Base-by-base conservation (phyloP, 768 basidiomycete genomes). In the Sutorius australiensis region DNA sequence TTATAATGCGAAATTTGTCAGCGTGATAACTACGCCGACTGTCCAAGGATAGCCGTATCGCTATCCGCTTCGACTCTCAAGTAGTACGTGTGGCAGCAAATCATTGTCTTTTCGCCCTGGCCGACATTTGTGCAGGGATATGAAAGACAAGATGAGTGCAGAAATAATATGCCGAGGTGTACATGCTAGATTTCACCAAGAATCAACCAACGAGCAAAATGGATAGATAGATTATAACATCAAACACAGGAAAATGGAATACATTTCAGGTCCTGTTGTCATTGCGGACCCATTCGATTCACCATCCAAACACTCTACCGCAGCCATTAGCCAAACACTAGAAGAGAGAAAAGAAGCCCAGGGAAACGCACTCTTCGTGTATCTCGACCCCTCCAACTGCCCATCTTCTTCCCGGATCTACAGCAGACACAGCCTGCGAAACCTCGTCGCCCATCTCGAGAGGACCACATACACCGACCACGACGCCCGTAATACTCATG, bases 381-480 rank as follows among this genome's bases (percentile, higher is more conserved):
- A 76, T 60, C 57, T 75, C 72, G 53, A 76, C 63, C 36, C 75
- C 75, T 44, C 75, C 75, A 12, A 74, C 68, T 2, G 65, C 63
- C 64, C 68, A 67, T 46, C 67, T 57, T 53, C 67, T 56, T 33
- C 62, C 59, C 9, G 62, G 51, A 34, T 73, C 70, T 31, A 78
- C 63, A 16, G 55, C 58, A 3, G 68, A 65, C 39, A 78, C 73
- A 1, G 67, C 70, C 33, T 65, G 57, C 27, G 70, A 52, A 33
- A 68, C 69, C 32, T 74, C 69, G 14, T 78, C 73, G 2, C 67
- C 71, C 41, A 78, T 67, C 7, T 64, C 58, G 10, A 61, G 56
- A 1, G 76, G 77, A 0, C 76, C 76, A 57, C 77, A 77, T 43
- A 74, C 71, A 11, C 73, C 75, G 5, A 78, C 67, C 28, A 78